Base-by-base conservation (phyloP, 2,329 filamentous ascomycete species). In the Bimuria novae-zelandiae region DNA sequence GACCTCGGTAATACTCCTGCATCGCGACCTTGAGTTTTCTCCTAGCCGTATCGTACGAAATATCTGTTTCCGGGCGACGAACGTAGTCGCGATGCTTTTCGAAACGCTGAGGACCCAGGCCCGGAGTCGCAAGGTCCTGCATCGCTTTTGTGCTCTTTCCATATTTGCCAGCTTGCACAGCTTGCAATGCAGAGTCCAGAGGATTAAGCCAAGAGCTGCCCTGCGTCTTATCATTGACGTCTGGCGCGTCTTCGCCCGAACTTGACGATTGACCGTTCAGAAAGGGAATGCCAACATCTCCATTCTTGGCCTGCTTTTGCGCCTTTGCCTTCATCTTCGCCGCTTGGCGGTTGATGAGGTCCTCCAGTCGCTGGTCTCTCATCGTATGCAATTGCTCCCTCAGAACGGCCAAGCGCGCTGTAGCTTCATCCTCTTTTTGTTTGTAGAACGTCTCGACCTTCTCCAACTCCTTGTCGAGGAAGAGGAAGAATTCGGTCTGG, bases 391-490 rank as follows among this genome's bases (percentile, higher is more conserved):
- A 80, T 71, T 99, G 94, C 46, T 92, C 85, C 36, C 89, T 84
- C 41, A 99, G 79, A 3, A 88, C 72, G 0, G 79, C 77, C 21
- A 97, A 77, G 2, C 92, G 84, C 49, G 87, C 78, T 0, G 85
- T 88, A 0, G 93, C 90, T 69, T 97, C 90, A 23, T 89, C 83
- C 69, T 99, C 94, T 69, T 97, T 97, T 61, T 84, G 77, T 62
- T 84, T 86, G 77, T 97, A 97, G 68, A 99, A 99, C 0, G 79
- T 76, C 69, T 99, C 92, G 10, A 99, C 90, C 75, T 97, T 99
- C n/a, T 87, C 81, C 12, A 99, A 79, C 75, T 99, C 89, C 8
- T 78, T 78, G 63, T 97, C 90, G 48, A 99, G 78, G 66, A 94
- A 99, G 0, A 80, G 76, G 71, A 92, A 93, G 69, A 99, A 97